Conservation (phyloP, 2,329 filamentous ascomycete genomes). For the Podosphaera fusca region DNA sequence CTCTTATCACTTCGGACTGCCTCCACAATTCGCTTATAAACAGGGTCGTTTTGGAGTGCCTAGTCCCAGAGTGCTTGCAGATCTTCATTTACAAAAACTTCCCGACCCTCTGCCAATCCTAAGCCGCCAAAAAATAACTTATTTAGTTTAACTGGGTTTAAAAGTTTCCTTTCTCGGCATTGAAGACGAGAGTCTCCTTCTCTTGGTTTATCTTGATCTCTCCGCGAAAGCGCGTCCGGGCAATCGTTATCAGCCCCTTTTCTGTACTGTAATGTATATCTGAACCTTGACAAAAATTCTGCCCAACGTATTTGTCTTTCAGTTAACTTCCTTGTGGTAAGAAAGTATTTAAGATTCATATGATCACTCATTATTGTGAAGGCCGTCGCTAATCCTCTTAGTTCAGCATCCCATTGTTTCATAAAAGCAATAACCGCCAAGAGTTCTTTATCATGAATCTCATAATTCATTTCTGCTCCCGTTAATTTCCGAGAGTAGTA, state of each 20-base stretch:
- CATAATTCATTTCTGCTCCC: too few species aligned
- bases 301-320: not conserved
- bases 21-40: too few species aligned
- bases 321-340: not conserved
- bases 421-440: too few species aligned
- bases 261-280: not conserved
- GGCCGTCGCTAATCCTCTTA: not conserved
- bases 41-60: too few species aligned
- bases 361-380: not conserved
- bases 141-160: not conserved
- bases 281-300: not conserved
- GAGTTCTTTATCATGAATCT: too few species aligned
- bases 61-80: too few species aligned
- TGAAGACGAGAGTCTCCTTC: not conserved
- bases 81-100: too few species aligned
- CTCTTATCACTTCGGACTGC: not conserved
- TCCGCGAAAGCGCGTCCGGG: not conserved
- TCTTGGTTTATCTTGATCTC: not conserved
- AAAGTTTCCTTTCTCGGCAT: not conserved
- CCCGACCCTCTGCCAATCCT: too few species aligned
- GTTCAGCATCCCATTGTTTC: not conserved
- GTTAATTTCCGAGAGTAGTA: too few species aligned
- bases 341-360: not conserved
- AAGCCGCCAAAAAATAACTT: not conserved
- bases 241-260: not conserved